These are phyloP conservation scores for Gryganskiella cystojenkinii DNA, from an alignment of 192 early-diverging fungal genomes.

Conservation along the genomic window DNA sequence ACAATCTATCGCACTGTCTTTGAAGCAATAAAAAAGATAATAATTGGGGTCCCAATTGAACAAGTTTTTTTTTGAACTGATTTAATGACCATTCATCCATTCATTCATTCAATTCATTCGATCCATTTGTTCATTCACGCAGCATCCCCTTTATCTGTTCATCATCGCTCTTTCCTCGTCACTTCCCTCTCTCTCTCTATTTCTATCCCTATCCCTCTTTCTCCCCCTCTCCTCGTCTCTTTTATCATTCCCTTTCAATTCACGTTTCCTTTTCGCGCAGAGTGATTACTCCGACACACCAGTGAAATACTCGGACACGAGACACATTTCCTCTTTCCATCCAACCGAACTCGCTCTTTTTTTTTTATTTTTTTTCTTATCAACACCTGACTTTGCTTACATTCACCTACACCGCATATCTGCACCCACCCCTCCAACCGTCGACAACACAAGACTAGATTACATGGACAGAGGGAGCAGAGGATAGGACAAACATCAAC, in stretches of 20 bases:
- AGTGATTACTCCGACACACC: no score
- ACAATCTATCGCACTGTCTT: no score
- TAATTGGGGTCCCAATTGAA: no score
- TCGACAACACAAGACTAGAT: background rate
- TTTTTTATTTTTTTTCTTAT: background rate
- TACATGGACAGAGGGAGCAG: no score
- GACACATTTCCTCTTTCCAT: no score
- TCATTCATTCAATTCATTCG: background rate
- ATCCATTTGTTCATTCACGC: background rate
- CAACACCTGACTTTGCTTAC: background rate
- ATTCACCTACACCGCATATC: background rate
- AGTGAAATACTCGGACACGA: no score
- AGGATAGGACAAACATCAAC: no score
- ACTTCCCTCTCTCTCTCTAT: background rate
- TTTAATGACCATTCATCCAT: no score
- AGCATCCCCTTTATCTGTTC: background rate
- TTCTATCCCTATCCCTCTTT: background rate
- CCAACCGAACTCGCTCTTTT: background rate
- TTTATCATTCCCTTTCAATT: conserved; percentile 2
- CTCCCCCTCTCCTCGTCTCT: background rate
- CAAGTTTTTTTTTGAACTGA: no score
- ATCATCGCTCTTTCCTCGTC: background rate
- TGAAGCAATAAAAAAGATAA: no score
- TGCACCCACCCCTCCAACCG: conserved; percentile 6
- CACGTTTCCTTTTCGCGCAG: no score